These are phyloP conservation scores for Scedosporium dehoogii DNA, from an alignment of 2,329 filamentous ascomycete genomes.

Conservation along the genomic window DNA sequence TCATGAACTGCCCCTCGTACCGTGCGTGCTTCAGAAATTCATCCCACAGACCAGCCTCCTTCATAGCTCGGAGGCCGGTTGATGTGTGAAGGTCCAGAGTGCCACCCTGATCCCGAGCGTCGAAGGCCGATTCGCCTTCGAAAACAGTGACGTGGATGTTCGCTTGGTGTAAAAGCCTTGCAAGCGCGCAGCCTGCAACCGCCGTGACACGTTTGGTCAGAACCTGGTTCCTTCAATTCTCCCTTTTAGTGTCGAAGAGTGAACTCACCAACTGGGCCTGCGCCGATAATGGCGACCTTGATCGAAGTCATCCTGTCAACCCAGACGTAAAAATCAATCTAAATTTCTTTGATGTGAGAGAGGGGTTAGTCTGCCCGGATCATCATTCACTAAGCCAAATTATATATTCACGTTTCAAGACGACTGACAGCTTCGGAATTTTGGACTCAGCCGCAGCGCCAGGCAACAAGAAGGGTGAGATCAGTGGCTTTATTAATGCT, in stretches of 20 bases:
- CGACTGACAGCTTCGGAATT: too few relatives aligned
- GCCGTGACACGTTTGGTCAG: background rate
- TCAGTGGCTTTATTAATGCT: too few relatives aligned
- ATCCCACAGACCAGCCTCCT: constrained; percentile 37
- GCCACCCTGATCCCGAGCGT: constrained; percentile 39
- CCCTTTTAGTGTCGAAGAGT: background rate
- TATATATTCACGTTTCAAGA: too few relatives aligned
- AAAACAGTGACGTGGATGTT: constrained; percentile 38
- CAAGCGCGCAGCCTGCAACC: constrained; percentile 32
- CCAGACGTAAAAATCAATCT: background rate
- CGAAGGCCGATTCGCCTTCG: constrained; percentile 33
- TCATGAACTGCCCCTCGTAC: constrained; percentile 40
- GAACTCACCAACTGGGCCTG: background rate
- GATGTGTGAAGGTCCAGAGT: constrained; percentile 42
- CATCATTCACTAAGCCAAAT: too few relatives aligned
- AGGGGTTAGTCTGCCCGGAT: too few relatives aligned
- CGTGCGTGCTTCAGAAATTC: constrained; percentile 39
- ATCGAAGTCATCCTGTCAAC: background rate
- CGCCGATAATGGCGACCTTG: background rate
- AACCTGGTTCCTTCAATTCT: background rate
- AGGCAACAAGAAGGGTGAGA: too few relatives aligned
- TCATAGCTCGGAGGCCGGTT: constrained; percentile 40
- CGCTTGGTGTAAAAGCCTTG: constrained; percentile 38
- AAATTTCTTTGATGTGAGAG: background rate
- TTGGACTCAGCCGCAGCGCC: too few relatives aligned